phyloP scores from a whole-genome alignment of 75 land plant genomes.

The Chamaecyparis obtusa region DNA sequence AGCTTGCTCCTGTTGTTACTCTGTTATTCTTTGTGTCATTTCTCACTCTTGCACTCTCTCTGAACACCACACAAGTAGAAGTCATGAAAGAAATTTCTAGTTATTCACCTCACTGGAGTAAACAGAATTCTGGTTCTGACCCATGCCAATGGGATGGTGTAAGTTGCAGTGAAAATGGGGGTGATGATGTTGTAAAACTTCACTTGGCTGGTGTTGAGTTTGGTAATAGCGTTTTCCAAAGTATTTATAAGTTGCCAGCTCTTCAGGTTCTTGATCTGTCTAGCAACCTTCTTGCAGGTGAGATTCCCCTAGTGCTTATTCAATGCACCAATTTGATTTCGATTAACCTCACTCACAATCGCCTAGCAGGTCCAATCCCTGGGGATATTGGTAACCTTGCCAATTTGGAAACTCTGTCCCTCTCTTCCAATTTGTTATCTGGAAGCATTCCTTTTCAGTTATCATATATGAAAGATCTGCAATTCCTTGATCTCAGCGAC shows the following conservation, averaged over 20 bases:
- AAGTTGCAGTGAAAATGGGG: no score
- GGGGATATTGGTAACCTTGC: neutral
- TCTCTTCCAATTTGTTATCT: neutral
- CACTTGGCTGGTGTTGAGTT: neutral
- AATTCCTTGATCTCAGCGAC: conserved; percentile 5
- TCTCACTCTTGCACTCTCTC: no score
- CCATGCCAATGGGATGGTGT: no score
- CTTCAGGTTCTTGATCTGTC: neutral
- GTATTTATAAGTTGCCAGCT: neutral
- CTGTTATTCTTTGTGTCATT: no score
- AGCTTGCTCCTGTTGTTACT: neutral
- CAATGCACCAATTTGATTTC: neutral
- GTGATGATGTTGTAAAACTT: no score
- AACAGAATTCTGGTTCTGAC: no score
- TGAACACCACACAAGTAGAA: no score
- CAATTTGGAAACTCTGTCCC: conserved; percentile 6
- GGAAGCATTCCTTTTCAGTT: neutral
- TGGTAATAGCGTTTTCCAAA: neutral
- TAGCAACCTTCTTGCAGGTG: neutral
- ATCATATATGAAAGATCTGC: neutral
- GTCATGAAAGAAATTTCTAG: no score
- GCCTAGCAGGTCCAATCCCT: conserved; percentile 11
- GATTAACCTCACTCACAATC: conserved; percentile 14
- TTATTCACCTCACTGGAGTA: no score
- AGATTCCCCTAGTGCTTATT: neutral